Conservation (phyloP, 2,329 filamentous ascomycete species). For the Xylariaceae sp. region DNA sequence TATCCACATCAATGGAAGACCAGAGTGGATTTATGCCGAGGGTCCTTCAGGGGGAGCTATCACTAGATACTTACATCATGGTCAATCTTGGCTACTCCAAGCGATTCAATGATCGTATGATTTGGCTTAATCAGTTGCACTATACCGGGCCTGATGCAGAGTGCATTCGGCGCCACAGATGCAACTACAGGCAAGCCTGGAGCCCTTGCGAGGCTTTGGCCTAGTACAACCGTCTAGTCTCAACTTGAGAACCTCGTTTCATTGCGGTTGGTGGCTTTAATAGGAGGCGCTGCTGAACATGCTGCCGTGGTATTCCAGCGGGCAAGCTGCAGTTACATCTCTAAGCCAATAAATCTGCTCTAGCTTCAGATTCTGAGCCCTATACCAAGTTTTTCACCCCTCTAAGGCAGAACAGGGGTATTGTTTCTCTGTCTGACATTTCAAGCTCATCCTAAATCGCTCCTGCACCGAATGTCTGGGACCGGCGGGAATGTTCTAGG, state of each 20-base stretch:
- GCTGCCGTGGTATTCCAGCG: neutral
- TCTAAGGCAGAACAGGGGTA: neutral
- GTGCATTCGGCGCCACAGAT: neutral
- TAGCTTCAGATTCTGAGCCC: neutral
- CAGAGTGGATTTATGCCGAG: slow-evolving; percentile 37
- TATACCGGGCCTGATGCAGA: neutral
- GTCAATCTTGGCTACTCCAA: neutral
- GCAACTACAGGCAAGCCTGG: neutral
- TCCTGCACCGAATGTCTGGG: neutral
- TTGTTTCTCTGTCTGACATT: neutral
- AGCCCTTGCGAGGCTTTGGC: neutral
- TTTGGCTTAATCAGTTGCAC: neutral
- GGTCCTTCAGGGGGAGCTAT: slow-evolving; percentile 38
- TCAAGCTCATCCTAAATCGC: neutral
- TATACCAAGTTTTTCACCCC: neutral
- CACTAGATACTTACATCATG: slow-evolving; percentile 5
- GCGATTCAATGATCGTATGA: neutral
- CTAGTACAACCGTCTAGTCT: neutral
- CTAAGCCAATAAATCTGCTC: neutral
- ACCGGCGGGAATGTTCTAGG: neutral
- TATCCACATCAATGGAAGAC: slow-evolving; percentile 39
- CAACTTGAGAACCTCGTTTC: neutral
- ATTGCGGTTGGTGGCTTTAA: neutral
- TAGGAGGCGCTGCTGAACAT: neutral
- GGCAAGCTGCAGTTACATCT: neutral